These are phyloP conservation scores for Cladophialophora chaetospira DNA, from an alignment of 2,329 filamentous ascomycete genomes.

Conservation along the genomic window DNA sequence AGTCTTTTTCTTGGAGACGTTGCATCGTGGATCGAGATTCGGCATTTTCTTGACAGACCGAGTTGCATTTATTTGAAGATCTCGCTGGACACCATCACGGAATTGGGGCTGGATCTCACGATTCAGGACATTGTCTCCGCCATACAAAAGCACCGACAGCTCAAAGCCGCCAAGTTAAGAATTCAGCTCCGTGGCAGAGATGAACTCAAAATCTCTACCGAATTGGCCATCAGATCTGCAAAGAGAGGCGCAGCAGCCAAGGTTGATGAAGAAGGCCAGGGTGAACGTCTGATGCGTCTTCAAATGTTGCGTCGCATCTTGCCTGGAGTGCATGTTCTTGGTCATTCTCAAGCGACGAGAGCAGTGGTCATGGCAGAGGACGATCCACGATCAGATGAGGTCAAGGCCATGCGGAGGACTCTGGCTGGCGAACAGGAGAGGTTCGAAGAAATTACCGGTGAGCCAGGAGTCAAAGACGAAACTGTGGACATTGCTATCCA, in stretches of 20 bases:
- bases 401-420: conserved; percentile 24
- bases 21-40: conserved; percentile 79
- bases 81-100: conserved; percentile 74
- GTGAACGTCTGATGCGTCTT: conserved; percentile 73
- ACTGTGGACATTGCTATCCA: neutral
- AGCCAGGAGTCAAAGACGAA: conserved; percentile 26
- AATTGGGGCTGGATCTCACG: conserved; percentile 78
- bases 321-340: conserved; percentile 81
- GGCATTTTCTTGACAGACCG: conserved; percentile 63
- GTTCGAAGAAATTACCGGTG: conserved; percentile 5
- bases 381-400: conserved; percentile 32
- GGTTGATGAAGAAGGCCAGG: conserved; percentile 52
- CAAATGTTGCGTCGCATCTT: conserved; percentile 82
- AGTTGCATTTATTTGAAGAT: conserved; percentile 76
- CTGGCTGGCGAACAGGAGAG: conserved; percentile 5
- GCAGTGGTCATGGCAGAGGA: conserved; percentile 36
- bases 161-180: conserved; percentile 67
- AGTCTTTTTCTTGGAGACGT: conserved; percentile 88
- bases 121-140: conserved; percentile 72
- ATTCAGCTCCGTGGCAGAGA: conserved; percentile 53
- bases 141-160: conserved; percentile 78
- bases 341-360: conserved; percentile 80
- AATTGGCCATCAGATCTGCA: conserved; percentile 48
- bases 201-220: conserved; percentile 74
- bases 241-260: conserved; percentile 48